Conservation (phyloP, 2,329 filamentous ascomycete genomes). For the Bisporella sp. region DNA sequence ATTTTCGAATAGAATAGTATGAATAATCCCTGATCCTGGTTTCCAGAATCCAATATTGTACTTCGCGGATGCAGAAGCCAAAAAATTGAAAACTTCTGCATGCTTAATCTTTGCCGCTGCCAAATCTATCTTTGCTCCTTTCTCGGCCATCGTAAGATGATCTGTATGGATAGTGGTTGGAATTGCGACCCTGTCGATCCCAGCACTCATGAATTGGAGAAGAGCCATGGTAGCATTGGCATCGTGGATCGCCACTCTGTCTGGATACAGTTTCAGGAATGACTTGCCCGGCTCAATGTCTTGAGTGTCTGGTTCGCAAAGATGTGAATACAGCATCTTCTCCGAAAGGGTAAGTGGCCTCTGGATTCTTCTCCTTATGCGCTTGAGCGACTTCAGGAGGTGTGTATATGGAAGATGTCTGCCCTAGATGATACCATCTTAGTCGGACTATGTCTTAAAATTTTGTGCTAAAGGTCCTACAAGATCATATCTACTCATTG, state of each 20-base stretch:
- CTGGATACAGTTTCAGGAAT: conserved; percentile 30
- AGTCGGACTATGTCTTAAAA: too few relatives aligned
- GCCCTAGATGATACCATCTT: background rate
- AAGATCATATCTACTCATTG: too few relatives aligned
- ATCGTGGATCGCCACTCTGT: conserved; percentile 36
- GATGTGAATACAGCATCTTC: conserved; percentile 33
- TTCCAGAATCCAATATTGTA: conserved; percentile 39
- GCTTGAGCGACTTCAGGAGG: background rate
- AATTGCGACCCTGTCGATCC: conserved; percentile 29
- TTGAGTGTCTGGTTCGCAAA: conserved; percentile 21
- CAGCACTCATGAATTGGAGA: conserved; percentile 36
- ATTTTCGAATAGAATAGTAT: conserved; percentile 34
- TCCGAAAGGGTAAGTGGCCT: conserved; percentile 31
- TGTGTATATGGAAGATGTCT: background rate
- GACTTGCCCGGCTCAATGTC: conserved; percentile 32
- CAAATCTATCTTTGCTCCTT: conserved; percentile 27
- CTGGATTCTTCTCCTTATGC: background rate
- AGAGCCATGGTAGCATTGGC: conserved; percentile 36
- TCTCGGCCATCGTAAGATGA: conserved; percentile 29
- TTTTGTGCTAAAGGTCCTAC: too few relatives aligned
- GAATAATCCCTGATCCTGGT: conserved; percentile 31
- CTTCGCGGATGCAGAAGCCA: conserved; percentile 34
- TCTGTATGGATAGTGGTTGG: conserved; percentile 35
- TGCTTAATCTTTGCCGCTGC: conserved; percentile 21
- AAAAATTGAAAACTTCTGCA: conserved; percentile 32